A percentile compares a stretch with the other conserved stretches of the same genome.
phyloP scores from a whole-genome alignment of 768 basidiomycete genomes.

The Tulasnella sp. region DNA sequence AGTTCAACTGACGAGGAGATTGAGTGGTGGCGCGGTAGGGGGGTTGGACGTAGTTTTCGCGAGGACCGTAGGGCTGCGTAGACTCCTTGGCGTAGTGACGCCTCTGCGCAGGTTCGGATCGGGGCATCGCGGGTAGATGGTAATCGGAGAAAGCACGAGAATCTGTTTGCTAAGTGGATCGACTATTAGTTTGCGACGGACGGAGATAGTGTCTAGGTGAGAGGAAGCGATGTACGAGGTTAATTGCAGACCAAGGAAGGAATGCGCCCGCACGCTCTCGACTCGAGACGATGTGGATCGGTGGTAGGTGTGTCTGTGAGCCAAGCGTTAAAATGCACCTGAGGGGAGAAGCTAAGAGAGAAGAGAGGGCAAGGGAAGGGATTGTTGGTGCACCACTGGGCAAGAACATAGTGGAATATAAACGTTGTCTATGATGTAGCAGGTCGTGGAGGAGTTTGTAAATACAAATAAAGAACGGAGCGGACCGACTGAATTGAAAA shows the following conservation, averaged over 20 bases:
- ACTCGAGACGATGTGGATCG: neutral
- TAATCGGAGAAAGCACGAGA: neutral
- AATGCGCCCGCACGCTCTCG: neutral
- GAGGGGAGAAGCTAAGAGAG: neutral
- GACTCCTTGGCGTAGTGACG: neutral
- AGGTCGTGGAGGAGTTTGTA: too few species aligned
- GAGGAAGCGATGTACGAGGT: neutral
- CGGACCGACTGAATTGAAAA: neutral
- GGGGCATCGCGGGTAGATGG: neutral
- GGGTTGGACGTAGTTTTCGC: neutral
- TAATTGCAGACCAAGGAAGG: neutral
- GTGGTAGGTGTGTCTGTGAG: neutral
- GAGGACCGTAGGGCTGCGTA: neutral
- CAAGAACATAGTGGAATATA: neutral
- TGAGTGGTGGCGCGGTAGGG: neutral
- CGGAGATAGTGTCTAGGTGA: neutral
- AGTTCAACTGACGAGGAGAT: neutral
- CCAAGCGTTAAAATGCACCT: constrained; percentile 1
- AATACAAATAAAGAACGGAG: neutral
- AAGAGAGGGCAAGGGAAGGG: neutral
- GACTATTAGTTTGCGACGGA: neutral
- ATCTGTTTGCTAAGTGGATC: neutral
- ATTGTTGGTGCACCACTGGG: neutral
- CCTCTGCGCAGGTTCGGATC: neutral
- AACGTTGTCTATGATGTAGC: too few species aligned